phyloP scores from a whole-genome alignment of 768 basidiomycete genomes.

The Mrakia gelida region DNA sequence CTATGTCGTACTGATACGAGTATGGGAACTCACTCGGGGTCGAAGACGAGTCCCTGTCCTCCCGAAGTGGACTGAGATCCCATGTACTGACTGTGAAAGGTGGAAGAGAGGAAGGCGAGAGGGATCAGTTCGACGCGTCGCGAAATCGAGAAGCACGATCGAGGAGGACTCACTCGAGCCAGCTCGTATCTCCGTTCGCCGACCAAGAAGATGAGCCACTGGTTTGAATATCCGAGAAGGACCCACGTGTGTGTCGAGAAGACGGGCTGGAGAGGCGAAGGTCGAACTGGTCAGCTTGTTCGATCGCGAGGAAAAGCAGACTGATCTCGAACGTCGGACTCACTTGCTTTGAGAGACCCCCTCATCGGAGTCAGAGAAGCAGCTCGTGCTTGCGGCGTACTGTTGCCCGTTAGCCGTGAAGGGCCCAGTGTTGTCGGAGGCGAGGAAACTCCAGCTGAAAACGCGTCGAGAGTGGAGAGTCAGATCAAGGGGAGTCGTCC shows the following conservation, averaged over 20 bases:
- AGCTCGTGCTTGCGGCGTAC: neutral
- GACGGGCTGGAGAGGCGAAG: neutral
- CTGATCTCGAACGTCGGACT: neutral
- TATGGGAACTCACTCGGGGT: no score
- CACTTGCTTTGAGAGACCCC: neutral
- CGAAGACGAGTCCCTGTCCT: no score
- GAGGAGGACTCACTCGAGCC: no score
- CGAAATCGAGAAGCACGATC: no score
- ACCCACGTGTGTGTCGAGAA: neutral
- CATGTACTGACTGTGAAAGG: no score
- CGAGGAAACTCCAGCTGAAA: neutral
- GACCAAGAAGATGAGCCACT: neutral
- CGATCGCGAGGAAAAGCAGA: neutral
- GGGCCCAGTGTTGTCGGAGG: neutral
- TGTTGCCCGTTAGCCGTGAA: neutral
- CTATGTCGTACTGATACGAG: neutral
- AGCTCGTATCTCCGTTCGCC: no score
- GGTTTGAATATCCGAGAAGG: neutral
- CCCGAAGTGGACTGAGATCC: no score
- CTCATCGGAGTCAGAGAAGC: neutral
- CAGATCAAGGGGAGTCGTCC: neutral
- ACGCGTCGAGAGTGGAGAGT: neutral
- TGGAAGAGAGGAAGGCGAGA: no score
- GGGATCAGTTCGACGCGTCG: no score
- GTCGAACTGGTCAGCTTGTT: neutral